Conservation (phyloP, 2,329 filamentous ascomycete genomes). For the Penicillium sp. region DNA sequence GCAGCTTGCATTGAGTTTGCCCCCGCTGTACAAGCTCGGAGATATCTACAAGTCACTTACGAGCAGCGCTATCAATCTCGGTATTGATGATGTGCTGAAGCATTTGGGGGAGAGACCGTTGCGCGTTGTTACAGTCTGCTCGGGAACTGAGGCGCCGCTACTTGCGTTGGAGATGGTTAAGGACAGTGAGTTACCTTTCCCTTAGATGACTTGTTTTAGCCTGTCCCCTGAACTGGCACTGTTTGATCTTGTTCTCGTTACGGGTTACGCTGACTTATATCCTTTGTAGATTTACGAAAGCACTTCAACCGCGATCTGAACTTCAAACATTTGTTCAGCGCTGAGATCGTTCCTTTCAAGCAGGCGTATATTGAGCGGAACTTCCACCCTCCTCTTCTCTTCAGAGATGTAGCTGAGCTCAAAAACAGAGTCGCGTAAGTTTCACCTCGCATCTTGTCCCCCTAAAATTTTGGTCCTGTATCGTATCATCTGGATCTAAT, state of each 20-base stretch:
- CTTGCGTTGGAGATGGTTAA: conserved; percentile 66
- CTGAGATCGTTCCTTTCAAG: conserved; percentile 68
- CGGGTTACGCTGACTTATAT: background rate
- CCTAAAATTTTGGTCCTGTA: background rate
- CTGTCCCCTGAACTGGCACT: too few relatives aligned
- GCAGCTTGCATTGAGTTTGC: conserved; percentile 27
- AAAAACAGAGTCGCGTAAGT: conserved; percentile 55
- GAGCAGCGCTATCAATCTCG: conserved; percentile 27
- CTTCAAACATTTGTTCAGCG: conserved; percentile 64
- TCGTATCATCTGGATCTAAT: background rate
- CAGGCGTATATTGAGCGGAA: conserved; percentile 69
- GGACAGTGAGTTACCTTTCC: conserved; percentile 43
- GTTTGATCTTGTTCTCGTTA: background rate
- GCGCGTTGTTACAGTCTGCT: conserved; percentile 73
- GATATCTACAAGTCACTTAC: conserved; percentile 39
- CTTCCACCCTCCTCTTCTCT: conserved; percentile 57
- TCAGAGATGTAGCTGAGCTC: conserved; percentile 65
- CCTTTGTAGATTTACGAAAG: conserved; percentile 36
- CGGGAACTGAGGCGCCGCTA: conserved; percentile 76
- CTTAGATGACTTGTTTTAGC: background rate
- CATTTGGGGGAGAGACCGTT: conserved; percentile 48
- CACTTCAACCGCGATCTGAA: conserved; percentile 44
- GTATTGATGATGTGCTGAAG: conserved; percentile 52
- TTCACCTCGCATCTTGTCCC: conserved; percentile 6
- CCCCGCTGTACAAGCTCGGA: conserved; percentile 32